These are phyloP conservation scores for Sergeia podlipaevii DNA, from an alignment of 208 protist species.

Conservation along the genomic window DNA sequence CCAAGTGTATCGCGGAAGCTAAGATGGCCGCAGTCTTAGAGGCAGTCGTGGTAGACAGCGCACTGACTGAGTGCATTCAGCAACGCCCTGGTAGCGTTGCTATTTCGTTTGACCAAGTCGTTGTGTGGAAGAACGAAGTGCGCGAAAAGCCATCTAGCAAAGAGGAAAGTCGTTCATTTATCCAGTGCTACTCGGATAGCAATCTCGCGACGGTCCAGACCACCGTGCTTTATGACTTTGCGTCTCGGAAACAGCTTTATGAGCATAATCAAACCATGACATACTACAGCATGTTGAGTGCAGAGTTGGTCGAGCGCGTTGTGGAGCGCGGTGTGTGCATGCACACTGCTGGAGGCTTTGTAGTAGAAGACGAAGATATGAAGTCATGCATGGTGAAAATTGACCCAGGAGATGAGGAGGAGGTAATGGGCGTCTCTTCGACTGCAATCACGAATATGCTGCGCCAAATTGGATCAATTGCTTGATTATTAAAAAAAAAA, in stretches of 20 bases:
- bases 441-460: slow-evolving; percentile 22
- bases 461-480: too few relatives aligned
- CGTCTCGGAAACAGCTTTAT: slow-evolving; percentile 14
- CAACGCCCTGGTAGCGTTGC: slow-evolving; percentile 30
- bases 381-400: slow-evolving; percentile 28
- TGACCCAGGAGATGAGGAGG: slow-evolving; percentile 42
- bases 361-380: slow-evolving; percentile 79
- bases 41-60: neutral
- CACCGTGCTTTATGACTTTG: slow-evolving; percentile 45
- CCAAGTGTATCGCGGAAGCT: slow-evolving; percentile 26
- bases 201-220: slow-evolving; percentile 59
- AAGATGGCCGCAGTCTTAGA: slow-evolving; percentile 24
- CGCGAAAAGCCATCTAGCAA: slow-evolving; percentile 70
- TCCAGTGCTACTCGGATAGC: slow-evolving; percentile 60
- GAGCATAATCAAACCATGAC: slow-evolving; percentile 52
- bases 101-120: slow-evolving; percentile 86
- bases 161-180: slow-evolving; percentile 44
- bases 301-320: slow-evolving; percentile 45
- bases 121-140: slow-evolving; percentile 66
- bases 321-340: slow-evolving; percentile 42
- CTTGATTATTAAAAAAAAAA: too few relatives aligned
- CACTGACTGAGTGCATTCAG: slow-evolving; percentile 2
- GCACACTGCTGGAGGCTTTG: slow-evolving; percentile 64
- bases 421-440: slow-evolving; percentile 50
- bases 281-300: slow-evolving; percentile 45